A percentile compares a stretch with the other conserved stretches of the same genome.
Evolutionary conservation across 192 early-diverging fungal genomes (phyloP).

Genomic region (Rhizophlyctis rosea): DNA sequence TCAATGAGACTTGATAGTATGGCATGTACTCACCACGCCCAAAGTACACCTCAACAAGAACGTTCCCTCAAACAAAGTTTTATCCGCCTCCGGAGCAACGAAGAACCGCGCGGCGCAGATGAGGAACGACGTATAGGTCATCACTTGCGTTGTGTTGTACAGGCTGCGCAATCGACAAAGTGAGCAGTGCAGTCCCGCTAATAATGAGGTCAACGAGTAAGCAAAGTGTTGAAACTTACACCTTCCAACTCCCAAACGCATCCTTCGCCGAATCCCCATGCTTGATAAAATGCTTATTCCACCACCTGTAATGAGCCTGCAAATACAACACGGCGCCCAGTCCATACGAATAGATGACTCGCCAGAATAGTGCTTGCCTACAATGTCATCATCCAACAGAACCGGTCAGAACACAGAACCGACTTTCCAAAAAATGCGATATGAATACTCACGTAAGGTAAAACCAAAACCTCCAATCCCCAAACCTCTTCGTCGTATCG

Average conservation of each 20-base stretch:
- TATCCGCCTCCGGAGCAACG: slow-evolving; percentile 65
- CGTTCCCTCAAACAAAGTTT: slow-evolving; percentile 64
- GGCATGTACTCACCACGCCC: slow-evolving; percentile 49
- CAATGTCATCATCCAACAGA: slow-evolving; percentile 10
- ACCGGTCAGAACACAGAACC: slow-evolving; percentile 13
- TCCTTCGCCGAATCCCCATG: slow-evolving; percentile 83
- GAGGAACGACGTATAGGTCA: slow-evolving; percentile 89
- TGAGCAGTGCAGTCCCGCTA: neutral
- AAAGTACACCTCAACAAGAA: slow-evolving; percentile 81
- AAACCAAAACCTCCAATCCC: slow-evolving; percentile 43
- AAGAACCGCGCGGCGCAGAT: slow-evolving; percentile 81
- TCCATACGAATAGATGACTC: slow-evolving; percentile 76
- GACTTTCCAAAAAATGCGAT: neutral
- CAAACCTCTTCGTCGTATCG: slow-evolving; percentile 28
- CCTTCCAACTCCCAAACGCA: slow-evolving; percentile 94
- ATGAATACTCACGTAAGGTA: slow-evolving; percentile 37
- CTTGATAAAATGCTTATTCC: slow-evolving; percentile 90
- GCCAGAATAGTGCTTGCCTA: slow-evolving; percentile 83
- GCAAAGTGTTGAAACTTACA: slow-evolving; percentile 35
- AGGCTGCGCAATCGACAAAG: too few species aligned
- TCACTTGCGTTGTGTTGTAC: slow-evolving; percentile 85
- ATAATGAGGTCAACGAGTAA: neutral
- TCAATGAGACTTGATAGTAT: neutral
- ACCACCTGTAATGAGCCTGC: slow-evolving; percentile 79
- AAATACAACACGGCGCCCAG: slow-evolving; percentile 74